A percentile compares a stretch with the other conserved stretches of the same genome.
Evolutionary conservation across 1,139 yeast species (phyloP).

Genomic region (Diutina siamensis): DNA sequence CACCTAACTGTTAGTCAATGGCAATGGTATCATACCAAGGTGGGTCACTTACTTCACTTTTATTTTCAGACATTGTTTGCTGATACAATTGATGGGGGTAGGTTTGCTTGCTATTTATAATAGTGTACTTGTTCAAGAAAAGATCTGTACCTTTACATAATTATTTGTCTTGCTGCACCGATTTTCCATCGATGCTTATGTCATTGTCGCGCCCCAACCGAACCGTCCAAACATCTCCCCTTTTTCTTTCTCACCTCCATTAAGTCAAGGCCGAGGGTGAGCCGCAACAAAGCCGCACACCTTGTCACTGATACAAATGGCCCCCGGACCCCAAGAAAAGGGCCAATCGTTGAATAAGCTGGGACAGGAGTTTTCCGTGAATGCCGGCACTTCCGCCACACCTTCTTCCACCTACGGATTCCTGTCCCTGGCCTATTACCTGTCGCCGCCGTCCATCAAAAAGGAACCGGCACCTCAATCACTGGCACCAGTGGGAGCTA

Average conservation of each 20-base stretch:
- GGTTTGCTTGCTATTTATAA: too few species aligned
- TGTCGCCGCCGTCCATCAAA: background rate
- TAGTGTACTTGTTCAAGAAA: too few species aligned
- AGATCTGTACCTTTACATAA: too few species aligned
- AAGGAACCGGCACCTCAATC: background rate
- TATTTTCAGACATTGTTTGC: background rate
- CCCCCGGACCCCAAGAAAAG: background rate
- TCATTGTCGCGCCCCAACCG: background rate
- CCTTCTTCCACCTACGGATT: too few species aligned
- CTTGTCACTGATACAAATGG: background rate
- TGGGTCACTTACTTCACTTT: background rate
- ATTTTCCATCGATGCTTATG: background rate
- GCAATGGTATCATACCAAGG: background rate
- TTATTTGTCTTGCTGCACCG: too few species aligned
- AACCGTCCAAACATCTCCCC: background rate
- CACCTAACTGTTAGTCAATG: background rate
- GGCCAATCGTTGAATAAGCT: background rate
- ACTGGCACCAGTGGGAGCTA: background rate
- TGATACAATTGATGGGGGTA: too few species aligned
- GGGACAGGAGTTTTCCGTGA: background rate
- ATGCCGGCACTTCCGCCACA: too few species aligned
- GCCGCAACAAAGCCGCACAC: conserved; percentile 5
- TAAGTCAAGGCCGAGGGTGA: background rate
- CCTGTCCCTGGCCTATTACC: background rate
- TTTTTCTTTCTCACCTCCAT: background rate